Conservation (phyloP, 2,329 filamentous ascomycete genomes). For the Alternaria gaisen region DNA sequence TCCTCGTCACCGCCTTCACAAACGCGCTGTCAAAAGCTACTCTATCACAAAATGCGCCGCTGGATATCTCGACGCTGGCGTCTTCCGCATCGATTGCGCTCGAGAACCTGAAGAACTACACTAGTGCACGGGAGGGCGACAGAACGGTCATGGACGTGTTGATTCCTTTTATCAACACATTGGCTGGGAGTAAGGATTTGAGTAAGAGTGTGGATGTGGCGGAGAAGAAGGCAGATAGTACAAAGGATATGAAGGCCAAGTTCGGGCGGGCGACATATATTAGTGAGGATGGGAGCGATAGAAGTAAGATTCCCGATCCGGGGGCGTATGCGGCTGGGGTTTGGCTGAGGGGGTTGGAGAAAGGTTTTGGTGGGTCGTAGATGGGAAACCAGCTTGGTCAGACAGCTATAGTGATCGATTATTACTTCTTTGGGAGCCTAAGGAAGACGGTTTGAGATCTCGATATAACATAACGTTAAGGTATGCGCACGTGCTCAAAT, state of each 20-base stretch:
- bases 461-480: not conserved
- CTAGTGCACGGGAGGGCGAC: conserved; percentile 85
- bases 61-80: conserved; percentile 50
- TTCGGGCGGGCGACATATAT: conserved; percentile 85
- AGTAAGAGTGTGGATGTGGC: conserved; percentile 77
- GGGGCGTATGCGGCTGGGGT: conserved; percentile 78
- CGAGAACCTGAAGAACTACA: conserved; percentile 69
- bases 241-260: conserved; percentile 89
- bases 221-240: conserved; percentile 77
- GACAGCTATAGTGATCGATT: not conserved
- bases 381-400: not conserved
- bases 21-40: conserved; percentile 50
- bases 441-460: not conserved
- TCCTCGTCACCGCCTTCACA: conserved; percentile 84
- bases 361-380: conserved; percentile 27
- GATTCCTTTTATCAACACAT: conserved; percentile 80
- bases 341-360: conserved; percentile 74
- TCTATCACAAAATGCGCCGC: conserved; percentile 33
- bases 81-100: conserved; percentile 55
- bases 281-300: conserved; percentile 69
- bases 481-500: not conserved
- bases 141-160: conserved; percentile 90
- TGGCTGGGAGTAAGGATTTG: conserved; percentile 71
- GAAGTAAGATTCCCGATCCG: conserved; percentile 66
- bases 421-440: not conserved